phyloP scores from a whole-genome alignment of 352 stramenopile genomes.

The Aphanomyces invadans region DNA sequence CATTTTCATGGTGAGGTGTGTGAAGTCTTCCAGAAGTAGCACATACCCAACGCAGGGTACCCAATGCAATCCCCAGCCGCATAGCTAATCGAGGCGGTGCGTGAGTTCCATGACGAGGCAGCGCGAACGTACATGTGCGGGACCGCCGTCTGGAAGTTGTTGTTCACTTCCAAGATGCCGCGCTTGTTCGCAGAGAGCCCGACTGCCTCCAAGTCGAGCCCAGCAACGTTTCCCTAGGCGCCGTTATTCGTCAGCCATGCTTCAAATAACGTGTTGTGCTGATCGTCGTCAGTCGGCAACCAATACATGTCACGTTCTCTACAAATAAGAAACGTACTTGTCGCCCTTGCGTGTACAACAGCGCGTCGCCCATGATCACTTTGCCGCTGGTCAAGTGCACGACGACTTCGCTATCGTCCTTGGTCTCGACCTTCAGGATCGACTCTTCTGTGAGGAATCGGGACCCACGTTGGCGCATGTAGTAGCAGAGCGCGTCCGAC shows the following conservation, averaged over 20 bases:
- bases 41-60: constrained; percentile 63
- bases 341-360: constrained; percentile 84
- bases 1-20: too few relatives aligned
- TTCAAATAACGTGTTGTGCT: neutral
- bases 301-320: too few relatives aligned
- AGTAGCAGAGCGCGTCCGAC: constrained; percentile 76
- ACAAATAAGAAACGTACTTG: constrained; percentile 39
- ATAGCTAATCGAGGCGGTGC: constrained; percentile 43
- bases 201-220: constrained; percentile 69
- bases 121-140: constrained; percentile 67
- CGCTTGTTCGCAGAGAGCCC: constrained; percentile 73
- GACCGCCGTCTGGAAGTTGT: constrained; percentile 82
- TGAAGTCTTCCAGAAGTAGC: too few relatives aligned
- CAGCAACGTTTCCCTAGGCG: constrained; percentile 67
- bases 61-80: constrained; percentile 86
- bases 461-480: constrained; percentile 80
- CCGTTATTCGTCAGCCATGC: neutral
- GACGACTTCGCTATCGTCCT: constrained; percentile 52
- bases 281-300: too few relatives aligned
- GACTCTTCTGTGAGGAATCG: constrained; percentile 80
- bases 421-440: constrained; percentile 67
- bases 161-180: constrained; percentile 76
- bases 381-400: constrained; percentile 82
- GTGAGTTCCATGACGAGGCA: neutral
- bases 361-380: constrained; percentile 66